Evolutionary conservation across 768 basidiomycete genomes (phyloP), one percentile per base, ranked within the genome.

Genomic region (Panus rudis): DNA sequence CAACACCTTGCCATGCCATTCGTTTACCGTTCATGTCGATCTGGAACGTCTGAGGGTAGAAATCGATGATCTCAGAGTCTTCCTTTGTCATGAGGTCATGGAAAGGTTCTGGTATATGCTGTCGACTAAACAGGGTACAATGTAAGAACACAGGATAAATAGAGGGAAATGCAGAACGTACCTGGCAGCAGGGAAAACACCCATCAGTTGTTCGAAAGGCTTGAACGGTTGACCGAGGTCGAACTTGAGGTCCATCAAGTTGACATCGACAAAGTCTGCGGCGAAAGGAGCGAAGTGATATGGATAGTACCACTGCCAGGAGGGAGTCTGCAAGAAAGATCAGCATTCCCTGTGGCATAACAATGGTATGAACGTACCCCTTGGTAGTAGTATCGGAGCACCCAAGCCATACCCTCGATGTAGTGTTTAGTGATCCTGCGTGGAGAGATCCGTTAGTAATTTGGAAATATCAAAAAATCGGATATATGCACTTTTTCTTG

Each of bases 1-100:
- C 93, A 43, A 99, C 92, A 42, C 96, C 96, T 63, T 99, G 94
- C 96, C 96, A 99, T 6, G 88, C 74, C 93, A 98, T 97, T 66
- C 87, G 89, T 69, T 98, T 98, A 46, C 96, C 96, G 57, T 99
- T 99, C 96, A 99, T 99, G 63, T 99, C 96, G 56, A 98, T 84
- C 53, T 93, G 80, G 62, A 99, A 99, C 13, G 84, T 78, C 0
- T 72, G 50, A 0, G 94, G 94, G 64, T 98, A 98, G 68, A 97
- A 98, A 57, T 98, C 93, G 47, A 91, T 78, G 62, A 98, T 97
- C 6, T 92, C 90, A 0, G 93, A 97, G 24, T 84, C 77, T 37
- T 82, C 75, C 3, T 87, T 78, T 3, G 70, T 76, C 96, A 99
- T 99, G 28, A 98, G 75, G 4, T 69, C 57, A 24, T 96, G 93